Percentiles rank a stretch among this genome's conserved stretches.
These are phyloP conservation scores for Stachybotrys elegans DNA, from an alignment of 2,329 filamentous ascomycete genomes.

Conservation along the genomic window DNA sequence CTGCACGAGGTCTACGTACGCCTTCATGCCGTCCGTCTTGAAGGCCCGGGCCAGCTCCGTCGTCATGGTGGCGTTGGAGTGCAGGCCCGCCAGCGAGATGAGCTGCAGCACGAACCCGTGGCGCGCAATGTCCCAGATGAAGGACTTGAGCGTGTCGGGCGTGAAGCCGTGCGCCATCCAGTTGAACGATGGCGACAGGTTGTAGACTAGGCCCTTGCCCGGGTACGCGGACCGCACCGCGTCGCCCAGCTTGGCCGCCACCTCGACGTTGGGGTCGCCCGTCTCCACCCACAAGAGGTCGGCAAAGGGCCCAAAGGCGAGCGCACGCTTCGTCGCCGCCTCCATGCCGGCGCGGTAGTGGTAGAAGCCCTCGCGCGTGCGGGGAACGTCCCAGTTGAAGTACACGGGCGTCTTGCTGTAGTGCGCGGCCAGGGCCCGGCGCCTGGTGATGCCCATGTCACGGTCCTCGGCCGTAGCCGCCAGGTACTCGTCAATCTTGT, in stretches of 20 bases:
- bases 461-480: constrained; percentile 56
- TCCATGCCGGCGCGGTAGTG: constrained; percentile 80
- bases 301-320: constrained; percentile 86
- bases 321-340: constrained; percentile 87
- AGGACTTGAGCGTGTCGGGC: constrained; percentile 75
- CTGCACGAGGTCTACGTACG: constrained; percentile 94
- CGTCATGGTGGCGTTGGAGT: constrained; percentile 59
- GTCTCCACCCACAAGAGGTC: constrained; percentile 98
- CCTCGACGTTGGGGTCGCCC: constrained; percentile 76
- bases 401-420: constrained; percentile 64
- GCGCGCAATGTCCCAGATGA: constrained; percentile 93
- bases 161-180: constrained; percentile 96
- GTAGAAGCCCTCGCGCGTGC: constrained; percentile 91
- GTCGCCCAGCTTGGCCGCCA: constrained; percentile 69
- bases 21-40: constrained; percentile 90
- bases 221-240: constrained; percentile 68
- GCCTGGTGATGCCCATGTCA: constrained; percentile 72
- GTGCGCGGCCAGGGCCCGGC: constrained; percentile 65
- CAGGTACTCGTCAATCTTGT: constrained; percentile 65
- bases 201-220: constrained; percentile 90
- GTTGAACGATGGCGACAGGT: constrained; percentile 94
- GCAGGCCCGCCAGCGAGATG: constrained; percentile 60
- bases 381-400: constrained; percentile 88
- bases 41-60: constrained; percentile 76
- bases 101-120: constrained; percentile 74